Conservation (phyloP, 2,329 filamentous ascomycete species). For the Macrophomina tecta region DNA sequence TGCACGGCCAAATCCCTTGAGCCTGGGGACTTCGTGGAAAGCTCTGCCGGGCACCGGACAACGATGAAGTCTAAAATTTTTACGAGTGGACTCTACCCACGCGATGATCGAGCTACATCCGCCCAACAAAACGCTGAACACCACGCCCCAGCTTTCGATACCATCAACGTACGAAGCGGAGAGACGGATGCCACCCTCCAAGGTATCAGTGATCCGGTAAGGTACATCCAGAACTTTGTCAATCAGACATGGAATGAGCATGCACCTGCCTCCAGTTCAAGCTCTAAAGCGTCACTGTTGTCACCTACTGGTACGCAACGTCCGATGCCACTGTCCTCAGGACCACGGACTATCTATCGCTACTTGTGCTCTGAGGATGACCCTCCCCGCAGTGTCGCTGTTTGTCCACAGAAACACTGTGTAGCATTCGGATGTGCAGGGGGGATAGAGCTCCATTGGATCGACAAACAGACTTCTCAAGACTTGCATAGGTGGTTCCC, state of each 20-base stretch:
- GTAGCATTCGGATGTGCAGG: slow-evolving; percentile 69
- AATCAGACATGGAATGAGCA: slow-evolving; percentile 41
- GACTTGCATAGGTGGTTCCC: slow-evolving; percentile 63
- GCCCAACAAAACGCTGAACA: neutral
- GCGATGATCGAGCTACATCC: neutral
- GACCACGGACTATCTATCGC: slow-evolving; percentile 51
- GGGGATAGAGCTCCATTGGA: slow-evolving; percentile 69
- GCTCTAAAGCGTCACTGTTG: neutral
- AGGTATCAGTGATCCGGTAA: slow-evolving; percentile 34
- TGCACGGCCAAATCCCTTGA: neutral
- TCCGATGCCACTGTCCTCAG: slow-evolving; percentile 3
- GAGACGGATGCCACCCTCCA: slow-evolving; percentile 35
- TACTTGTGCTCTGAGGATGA: slow-evolving; percentile 66
- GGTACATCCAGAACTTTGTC: slow-evolving; percentile 37
- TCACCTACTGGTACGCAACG: neutral
- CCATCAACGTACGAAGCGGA: slow-evolving; percentile 39
- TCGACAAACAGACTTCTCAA: slow-evolving; percentile 56
- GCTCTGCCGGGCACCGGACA: slow-evolving; percentile 20
- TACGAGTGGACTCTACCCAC: slow-evolving; percentile 27
- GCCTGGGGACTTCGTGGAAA: slow-evolving; percentile 2
- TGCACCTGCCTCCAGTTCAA: neutral
- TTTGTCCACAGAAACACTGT: slow-evolving; percentile 68
- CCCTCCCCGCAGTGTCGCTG: slow-evolving; percentile 67
- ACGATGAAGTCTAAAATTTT: slow-evolving; percentile 30
- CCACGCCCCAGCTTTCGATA: slow-evolving; percentile 31